Percentiles rank a stretch among this genome's conserved stretches.
These are phyloP conservation scores for Colletotrichum falcatum DNA, from an alignment of 2,329 filamentous ascomycete species.

Conservation along the genomic window DNA sequence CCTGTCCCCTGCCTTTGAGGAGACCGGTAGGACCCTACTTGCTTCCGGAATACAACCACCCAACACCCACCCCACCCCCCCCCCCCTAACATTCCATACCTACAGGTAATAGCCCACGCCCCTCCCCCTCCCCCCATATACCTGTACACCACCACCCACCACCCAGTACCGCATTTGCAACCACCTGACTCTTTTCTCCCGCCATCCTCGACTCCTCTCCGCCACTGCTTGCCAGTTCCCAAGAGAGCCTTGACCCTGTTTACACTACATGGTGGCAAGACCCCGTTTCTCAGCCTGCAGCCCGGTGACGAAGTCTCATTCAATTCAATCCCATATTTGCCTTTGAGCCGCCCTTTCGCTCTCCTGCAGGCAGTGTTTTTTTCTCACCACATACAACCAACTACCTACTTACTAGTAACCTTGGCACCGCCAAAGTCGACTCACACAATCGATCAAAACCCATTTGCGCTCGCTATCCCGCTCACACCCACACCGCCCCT, in stretches of 20 bases:
- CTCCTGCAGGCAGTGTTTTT: not conserved
- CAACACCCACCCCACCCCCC: constrained; percentile 18
- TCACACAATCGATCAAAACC: not conserved
- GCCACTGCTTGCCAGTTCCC: constrained; percentile 26
- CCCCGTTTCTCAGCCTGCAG: constrained; percentile 38
- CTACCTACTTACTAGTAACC: not conserved
- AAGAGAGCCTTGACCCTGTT: constrained; percentile 37
- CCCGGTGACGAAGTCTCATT: constrained; percentile 38
- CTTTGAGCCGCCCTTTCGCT: constrained; percentile 29
- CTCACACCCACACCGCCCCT: not conserved
- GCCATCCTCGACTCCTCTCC: constrained; percentile 36
- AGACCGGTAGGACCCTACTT: constrained; percentile 40
- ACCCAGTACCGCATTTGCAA: constrained; percentile 28
- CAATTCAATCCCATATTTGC: constrained; percentile 31
- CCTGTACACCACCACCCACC: constrained; percentile 1
- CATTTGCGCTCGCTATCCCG: not conserved
- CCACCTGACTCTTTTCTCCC: constrained; percentile 32
- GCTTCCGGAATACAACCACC: constrained; percentile 40
- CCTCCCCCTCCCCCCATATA: constrained; percentile 13
- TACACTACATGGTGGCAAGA: constrained; percentile 37
- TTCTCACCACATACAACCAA: too few relatives aligned
- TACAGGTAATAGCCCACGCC: constrained; percentile 34
- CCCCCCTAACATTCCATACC: constrained; percentile 31
- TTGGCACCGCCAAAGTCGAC: not conserved
- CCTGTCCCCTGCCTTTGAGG: constrained; percentile 33